These are phyloP conservation scores for Mycena latifolia DNA, from an alignment of 768 basidiomycete genomes.

Conservation along the genomic window DNA sequence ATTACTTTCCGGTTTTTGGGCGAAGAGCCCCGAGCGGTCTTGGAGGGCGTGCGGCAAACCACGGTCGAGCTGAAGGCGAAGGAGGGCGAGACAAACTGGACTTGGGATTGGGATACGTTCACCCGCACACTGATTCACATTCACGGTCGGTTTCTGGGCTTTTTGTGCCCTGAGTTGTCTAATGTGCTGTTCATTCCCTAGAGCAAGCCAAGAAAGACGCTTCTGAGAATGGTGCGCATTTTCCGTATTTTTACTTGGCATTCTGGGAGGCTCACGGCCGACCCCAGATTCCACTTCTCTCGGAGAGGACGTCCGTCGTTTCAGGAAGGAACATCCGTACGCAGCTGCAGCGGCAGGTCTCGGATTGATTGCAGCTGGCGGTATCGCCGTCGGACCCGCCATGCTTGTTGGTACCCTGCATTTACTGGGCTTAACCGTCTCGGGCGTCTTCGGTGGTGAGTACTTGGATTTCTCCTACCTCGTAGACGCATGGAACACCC, in stretches of 20 bases:
- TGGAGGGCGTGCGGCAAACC: constrained; percentile 2
- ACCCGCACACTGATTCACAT: constrained; percentile 1
- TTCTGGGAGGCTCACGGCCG: too few relatives aligned
- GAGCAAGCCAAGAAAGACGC: constrained; percentile 9
- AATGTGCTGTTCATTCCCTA: background rate
- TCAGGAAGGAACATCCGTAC: constrained; percentile 14
- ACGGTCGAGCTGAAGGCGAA: background rate
- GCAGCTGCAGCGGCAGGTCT: constrained; percentile 10
- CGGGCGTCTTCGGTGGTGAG: constrained; percentile 10
- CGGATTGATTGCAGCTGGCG: constrained; percentile 7
- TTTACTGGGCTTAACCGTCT: constrained; percentile 5
- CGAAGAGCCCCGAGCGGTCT: constrained; percentile 11
- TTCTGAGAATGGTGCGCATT: constrained; percentile 5
- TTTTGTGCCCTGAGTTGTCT: too few relatives aligned
- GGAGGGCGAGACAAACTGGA: background rate
- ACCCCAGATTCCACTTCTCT: background rate
- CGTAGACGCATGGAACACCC: too few relatives aligned
- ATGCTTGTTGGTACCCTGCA: constrained; percentile 11
- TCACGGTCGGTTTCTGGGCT: background rate
- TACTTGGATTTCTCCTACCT: too few relatives aligned
- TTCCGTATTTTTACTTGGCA: too few relatives aligned
- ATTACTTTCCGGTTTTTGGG: constrained; percentile 4
- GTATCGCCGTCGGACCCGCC: constrained; percentile 11
- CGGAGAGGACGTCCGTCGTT: background rate
- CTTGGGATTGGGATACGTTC: constrained; percentile 10